Evolutionary conservation across 176 grass and related monocot species (phyloP), one percentile per base, ranked within the genome.

Genomic region (Aechmea fasciata): DNA sequence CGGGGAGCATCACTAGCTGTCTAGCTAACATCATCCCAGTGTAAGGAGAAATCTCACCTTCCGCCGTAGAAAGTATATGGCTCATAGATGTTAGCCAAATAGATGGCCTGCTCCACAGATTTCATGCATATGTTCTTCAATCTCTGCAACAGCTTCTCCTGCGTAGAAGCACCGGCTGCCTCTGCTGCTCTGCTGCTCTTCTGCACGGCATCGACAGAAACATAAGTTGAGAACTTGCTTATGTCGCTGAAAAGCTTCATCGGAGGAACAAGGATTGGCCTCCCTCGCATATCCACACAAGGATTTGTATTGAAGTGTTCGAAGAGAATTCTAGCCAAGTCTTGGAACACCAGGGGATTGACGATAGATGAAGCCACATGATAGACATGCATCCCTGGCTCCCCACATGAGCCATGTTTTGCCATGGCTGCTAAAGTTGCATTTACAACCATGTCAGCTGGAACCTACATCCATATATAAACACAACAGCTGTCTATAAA

Each of bases 371-470:
- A 92, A 52, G 93, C 84, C 49, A 96, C 79, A 49, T 92, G 93
- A 71, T 96, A 96, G 73, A 96, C 87, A 51, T 96, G 83, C 76
- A 92, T 87, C 24, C 81, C 85, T 47, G 75, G 71, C 6, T 50
- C 71, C 11, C 13, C 12, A 17, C 41, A 12, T 11, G 67, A 77
- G 10, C 83, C 93, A 57, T 96, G 93, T 73, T 87, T 89, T 57
- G 89, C 89, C 81, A 96, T 96, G 14, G 86, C 57, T 22, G 86
- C 93, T 75, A 96, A 70, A 29, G 81, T 92, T 66, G 93, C 93
- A 83, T 87, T 96, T 76, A 96, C 89, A 25, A 96, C 93, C 93
- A 96, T 96, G 86, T 96, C 93, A 49, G 65, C 93, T 23, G 93
- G 93, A 13, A 96, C 93, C 93, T 91, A 59, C 70, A 13, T 13